These are phyloP conservation scores for Acacia melanoxylon DNA, from an alignment of 306 rosid species.

Conservation along the genomic window DNA sequence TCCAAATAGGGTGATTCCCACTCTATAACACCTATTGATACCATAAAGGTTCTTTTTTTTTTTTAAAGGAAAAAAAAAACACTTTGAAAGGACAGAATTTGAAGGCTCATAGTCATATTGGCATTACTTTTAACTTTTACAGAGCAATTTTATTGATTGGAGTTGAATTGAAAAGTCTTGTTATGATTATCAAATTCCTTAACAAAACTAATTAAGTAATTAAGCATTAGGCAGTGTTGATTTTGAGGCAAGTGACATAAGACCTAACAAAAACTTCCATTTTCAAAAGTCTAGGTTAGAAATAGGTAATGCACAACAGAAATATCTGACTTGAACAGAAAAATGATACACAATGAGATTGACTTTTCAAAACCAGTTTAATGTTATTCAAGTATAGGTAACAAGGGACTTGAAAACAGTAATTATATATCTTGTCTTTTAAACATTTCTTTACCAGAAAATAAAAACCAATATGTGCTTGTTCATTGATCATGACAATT, in stretches of 20 bases:
- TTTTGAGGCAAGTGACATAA: neutral
- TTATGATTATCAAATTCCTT: neutral
- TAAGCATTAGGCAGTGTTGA: neutral
- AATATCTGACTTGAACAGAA: neutral
- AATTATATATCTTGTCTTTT: neutral
- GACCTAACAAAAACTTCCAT: neutral
- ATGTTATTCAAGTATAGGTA: neutral
- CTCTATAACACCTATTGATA: slow-evolving; percentile 24
- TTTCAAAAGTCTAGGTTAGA: neutral
- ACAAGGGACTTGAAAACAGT: neutral
- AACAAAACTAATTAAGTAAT: neutral
- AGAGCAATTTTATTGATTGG: neutral
- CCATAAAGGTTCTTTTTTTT: slow-evolving; percentile 14
- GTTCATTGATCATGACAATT: neutral
- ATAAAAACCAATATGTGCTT: neutral
- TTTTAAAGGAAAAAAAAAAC: neutral
- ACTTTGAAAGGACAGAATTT: slow-evolving; percentile 34
- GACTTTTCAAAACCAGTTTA: neutral
- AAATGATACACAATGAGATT: neutral
- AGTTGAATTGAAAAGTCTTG: neutral
- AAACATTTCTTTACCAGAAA: neutral
- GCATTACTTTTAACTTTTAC: neutral
- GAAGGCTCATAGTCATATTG: neutral
- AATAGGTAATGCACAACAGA: neutral
- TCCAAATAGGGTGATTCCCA: slow-evolving; percentile 36